Conservation (phyloP, 2,329 filamentous ascomycete species). For the Didymella sp. region DNA sequence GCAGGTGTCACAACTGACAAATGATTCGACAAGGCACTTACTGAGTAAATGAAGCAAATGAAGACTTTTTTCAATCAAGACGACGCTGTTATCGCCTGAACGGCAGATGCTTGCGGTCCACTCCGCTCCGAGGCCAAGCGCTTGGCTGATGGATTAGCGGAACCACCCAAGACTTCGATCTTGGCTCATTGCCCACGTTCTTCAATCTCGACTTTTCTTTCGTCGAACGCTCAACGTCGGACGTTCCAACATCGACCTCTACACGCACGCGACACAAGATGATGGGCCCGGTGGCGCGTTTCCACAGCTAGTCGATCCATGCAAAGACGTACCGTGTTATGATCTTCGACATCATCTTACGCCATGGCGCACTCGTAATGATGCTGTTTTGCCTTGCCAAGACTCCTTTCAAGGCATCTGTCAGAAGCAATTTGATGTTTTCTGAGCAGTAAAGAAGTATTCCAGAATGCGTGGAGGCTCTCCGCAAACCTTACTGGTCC, state of each 20-base stretch:
- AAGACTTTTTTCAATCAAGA: neutral
- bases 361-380: neutral
- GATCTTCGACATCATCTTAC: neutral
- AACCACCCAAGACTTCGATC: neutral
- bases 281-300: slow-evolving; percentile 1
- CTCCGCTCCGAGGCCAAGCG: slow-evolving; percentile 12
- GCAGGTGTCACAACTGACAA: neutral
- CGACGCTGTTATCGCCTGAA: neutral
- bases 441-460: neutral
- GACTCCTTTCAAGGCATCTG: neutral
- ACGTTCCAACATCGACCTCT: neutral
- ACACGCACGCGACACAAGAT: slow-evolving; percentile 7
- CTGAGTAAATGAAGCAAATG: neutral
- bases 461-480: neutral
- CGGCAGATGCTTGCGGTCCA: neutral
- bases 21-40: neutral
- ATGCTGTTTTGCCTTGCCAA: neutral
- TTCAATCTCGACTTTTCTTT: slow-evolving; percentile 6
- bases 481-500: neutral
- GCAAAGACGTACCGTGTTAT: neutral
- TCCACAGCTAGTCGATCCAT: neutral
- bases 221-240: too few species aligned
- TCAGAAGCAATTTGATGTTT: neutral
- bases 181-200: slow-evolving; percentile 13
- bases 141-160: slow-evolving; percentile 13